Base-by-base conservation (phyloP, 2,329 filamentous ascomycete genomes). In the Zasmidium citrigriseum region DNA sequence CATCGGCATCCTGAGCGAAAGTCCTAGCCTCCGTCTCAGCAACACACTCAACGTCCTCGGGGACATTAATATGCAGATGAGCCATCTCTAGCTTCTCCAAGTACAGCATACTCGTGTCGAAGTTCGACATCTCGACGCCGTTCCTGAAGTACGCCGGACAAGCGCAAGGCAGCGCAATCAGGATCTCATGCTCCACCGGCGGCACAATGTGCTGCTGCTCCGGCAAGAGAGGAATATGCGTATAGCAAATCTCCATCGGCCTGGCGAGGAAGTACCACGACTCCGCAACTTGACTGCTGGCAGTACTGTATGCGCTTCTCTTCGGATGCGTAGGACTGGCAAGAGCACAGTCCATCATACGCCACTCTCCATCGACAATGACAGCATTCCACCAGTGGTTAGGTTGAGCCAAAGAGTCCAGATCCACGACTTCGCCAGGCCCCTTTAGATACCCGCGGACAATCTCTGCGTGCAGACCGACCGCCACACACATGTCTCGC, bases 331-430 rank as follows among this genome's bases (percentile, higher is more conserved):
- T 96, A 12, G 93, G 93, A 63, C 89, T 93, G 3, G 95, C 92
- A 49, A 99, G 81, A 34, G 91, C 96, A 73, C 91, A 95, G 74
- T 99, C 95, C 79, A 99, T 91, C 64, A 98, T 89, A 52, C 95
- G 89, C 95, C 95, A 99, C 76, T 97, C 92, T 21, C 90, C 89
- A 73, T 99, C 95, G 9, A 97, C 87, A 34, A 97, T 78, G 18
- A 98, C 91, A 0, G 91, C 88, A 67, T 99, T 99, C 95, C 95
- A 99, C 87, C 90, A 98, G 76, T 99, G 95, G 70, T 99, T 99
- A 0, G 93, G 84, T 25, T 88, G 86, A n/a, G 91, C 90, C 73
- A 93, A 86, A 58, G 89, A 88, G 61, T 89, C 90, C 46, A 92
- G 80, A 67, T 98, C 93, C 1, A 89, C 80, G 7, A 88, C 78